Evolutionary conservation across 768 basidiomycete species (phyloP).

Genomic region (Cystofilobasidium macerans): DNA sequence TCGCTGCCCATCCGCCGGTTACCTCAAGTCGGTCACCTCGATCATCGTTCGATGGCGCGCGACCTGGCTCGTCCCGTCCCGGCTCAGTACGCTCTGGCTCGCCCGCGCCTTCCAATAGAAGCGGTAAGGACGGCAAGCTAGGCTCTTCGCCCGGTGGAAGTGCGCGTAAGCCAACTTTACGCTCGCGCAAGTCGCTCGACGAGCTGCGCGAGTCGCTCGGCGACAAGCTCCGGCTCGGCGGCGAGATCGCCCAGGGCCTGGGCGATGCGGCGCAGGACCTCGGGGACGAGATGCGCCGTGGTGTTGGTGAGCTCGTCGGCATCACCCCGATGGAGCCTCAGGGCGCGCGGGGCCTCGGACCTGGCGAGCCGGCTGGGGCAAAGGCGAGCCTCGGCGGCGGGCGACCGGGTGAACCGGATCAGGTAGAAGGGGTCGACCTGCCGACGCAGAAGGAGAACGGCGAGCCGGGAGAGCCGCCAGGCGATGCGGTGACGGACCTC

Average conservation of each 20-base stretch:
- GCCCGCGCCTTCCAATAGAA: background rate
- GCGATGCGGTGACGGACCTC: constrained; percentile 36
- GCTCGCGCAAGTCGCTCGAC: constrained; percentile 8
- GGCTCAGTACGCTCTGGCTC: background rate
- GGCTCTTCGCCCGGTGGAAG: too few relatives aligned
- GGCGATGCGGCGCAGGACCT: constrained; percentile 16
- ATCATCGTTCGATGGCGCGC: constrained; percentile 3
- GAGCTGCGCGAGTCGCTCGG: background rate
- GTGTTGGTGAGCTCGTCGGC: constrained; percentile 2
- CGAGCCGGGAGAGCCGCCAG: constrained; percentile 16
- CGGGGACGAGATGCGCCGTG: background rate
- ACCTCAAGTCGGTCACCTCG: background rate
- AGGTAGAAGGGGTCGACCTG: constrained; percentile 11
- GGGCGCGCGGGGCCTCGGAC: constrained; percentile 1
- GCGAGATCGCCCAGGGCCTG: constrained; percentile 2
- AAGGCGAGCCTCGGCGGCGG: background rate
- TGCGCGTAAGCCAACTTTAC: background rate
- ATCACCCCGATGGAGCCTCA: background rate
- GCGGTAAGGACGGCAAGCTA: background rate
- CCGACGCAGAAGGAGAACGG: constrained; percentile 11
- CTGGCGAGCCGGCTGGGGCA: background rate
- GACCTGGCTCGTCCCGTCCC: constrained; percentile 1
- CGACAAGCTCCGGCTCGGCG: background rate
- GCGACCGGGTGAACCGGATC: background rate
- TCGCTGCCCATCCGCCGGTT: constrained; percentile 7